phyloP scores from a whole-genome alignment of 345 rosid genomes.

The Boechera retrofracta region DNA sequence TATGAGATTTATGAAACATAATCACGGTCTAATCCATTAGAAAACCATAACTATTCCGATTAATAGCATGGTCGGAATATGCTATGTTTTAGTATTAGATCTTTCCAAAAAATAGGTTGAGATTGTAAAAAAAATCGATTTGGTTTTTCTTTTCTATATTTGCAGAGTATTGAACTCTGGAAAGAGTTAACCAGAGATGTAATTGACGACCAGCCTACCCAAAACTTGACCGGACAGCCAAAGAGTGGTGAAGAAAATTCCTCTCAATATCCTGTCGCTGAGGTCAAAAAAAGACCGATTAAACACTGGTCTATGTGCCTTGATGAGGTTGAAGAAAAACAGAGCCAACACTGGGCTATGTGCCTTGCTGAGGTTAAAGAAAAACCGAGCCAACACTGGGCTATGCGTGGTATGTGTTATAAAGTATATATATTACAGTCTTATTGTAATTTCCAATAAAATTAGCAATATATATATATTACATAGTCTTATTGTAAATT shows the following conservation, averaged over 20 bases:
- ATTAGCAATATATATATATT: not conserved
- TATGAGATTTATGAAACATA: constrained; percentile 2
- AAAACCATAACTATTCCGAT: not conserved
- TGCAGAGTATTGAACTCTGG: constrained; percentile 32
- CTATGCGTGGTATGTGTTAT: constrained; percentile 30
- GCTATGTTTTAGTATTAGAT: too few relatives aligned
- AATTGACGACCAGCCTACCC: not conserved
- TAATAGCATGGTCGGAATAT: too few relatives aligned
- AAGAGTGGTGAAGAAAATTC: constrained; percentile 5
- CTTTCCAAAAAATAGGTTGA: too few relatives aligned
- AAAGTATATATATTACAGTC: not conserved
- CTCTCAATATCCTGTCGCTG: not conserved
- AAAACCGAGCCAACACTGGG: constrained; percentile 3
- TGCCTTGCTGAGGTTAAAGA: not conserved
- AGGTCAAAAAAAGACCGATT: constrained; percentile 22
- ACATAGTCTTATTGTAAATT: not conserved
- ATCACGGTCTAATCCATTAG: not conserved
- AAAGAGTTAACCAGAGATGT: constrained; percentile 24
- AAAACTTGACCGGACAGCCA: constrained; percentile 12
- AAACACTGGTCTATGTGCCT: constrained; percentile 16
- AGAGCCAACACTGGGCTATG: not conserved
- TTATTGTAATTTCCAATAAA: not conserved
- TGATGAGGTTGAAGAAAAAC: not conserved
- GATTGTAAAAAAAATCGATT: not conserved
- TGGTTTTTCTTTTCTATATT: not conserved